Conservation (phyloP, 345 rosid genomes). For the Hibiscus syriacus region DNA sequence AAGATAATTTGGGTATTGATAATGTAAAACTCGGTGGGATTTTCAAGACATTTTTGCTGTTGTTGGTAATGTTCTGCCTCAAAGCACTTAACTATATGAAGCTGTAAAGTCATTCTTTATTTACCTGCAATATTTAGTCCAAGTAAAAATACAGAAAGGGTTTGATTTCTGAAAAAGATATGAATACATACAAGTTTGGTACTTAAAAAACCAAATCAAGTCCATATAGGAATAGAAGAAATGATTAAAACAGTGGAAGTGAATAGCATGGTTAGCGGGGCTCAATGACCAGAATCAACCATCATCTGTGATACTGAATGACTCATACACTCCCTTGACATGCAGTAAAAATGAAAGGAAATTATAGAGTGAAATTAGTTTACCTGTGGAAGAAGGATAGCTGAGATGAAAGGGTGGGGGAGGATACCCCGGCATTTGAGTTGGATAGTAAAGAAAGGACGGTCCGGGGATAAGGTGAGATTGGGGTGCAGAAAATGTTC, state of each 20-base stretch:
- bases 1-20: not conserved
- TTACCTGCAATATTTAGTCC: too few relatives aligned
- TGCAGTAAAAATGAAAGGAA: not conserved
- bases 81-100: too few relatives aligned
- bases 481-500: conserved; percentile 33
- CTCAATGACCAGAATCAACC: conserved; percentile 14
- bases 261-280: conserved; percentile 23
- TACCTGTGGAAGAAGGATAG: conserved; percentile 44
- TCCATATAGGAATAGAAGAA: not conserved
- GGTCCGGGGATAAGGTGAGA: conserved; percentile 30
- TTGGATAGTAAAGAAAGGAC: conserved; percentile 47
- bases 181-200: too few relatives aligned
- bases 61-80: too few relatives aligned
- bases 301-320: conserved; percentile 18
- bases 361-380: not conserved
- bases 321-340: too few relatives aligned
- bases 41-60: too few relatives aligned
- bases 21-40: too few relatives aligned
- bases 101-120: too few relatives aligned
- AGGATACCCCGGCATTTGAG: conserved; percentile 37
- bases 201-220: too few relatives aligned
- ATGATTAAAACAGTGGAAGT: not conserved
- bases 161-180: too few relatives aligned
- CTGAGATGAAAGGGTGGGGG: conserved; percentile 26
- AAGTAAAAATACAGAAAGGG: too few relatives aligned